Base-by-base conservation (phyloP, 2,329 filamentous ascomycete species). In the Fusarium tricinctum region DNA sequence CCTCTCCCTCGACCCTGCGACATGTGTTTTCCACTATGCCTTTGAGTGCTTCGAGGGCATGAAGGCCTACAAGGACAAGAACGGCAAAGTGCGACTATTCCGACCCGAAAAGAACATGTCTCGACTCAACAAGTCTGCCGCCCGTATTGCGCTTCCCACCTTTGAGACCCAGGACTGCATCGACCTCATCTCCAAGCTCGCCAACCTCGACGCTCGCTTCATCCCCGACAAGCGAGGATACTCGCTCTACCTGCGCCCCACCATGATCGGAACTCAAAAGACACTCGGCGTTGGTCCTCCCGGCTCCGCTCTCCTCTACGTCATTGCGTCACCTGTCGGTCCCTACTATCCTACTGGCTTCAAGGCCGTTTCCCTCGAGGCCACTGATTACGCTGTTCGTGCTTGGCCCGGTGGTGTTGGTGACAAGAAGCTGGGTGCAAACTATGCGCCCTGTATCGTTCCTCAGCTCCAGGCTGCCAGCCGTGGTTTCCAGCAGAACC, bases 381-480 rank as follows among this genome's bases (percentile, higher is more conserved):
- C 96, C 26, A 98, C 96, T 53, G 92, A 97, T 82, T 97, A 97
- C 80, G 95, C 95, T 56, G 94, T 97, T 66, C 93, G 96, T 71
- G 96, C 96, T 58, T 99, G 96, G 96, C 96, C 96, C 46, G 96
- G 96, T 63, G 96, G 96, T 78, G 95, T 97, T 32, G 96, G 96
- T 74, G 94, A 98, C 84, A 97, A 96, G 89, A 99, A 99, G 85
- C 89, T 99, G 33, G 96, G 96, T 66, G 96, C 95, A 76, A 99
- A 99, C 87, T 99, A 99, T 80, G 96, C 96, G n/a, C 96, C 96
- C 8, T 98, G 96, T 84, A 95, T 99, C 75, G 85, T 98, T n/a
- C 96, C 96, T 19, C 96, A 99, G 82, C 88, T 96, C 75, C 89
- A 97, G 81, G 96, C 96, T 42, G 93, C 94, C 45, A 92, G 90